Conservation (phyloP, 1,284 basidiomycete genomes). For the Naganishia cerealis region DNA sequence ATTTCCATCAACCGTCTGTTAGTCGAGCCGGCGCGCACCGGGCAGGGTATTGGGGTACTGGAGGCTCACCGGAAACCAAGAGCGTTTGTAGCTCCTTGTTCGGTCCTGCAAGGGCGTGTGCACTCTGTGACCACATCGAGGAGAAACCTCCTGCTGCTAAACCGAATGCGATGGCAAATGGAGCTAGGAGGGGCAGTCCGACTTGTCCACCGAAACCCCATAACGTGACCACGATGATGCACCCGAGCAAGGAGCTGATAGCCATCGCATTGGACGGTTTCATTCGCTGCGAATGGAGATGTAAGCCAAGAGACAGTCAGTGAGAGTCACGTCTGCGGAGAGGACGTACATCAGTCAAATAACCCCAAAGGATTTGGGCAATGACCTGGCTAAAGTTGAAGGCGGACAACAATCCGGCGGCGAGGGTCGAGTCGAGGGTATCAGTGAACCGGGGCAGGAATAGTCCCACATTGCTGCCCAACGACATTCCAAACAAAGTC, state of each 20-base stretch:
- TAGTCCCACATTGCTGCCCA: conserved; percentile 37
- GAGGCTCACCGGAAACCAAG: conserved; percentile 36
- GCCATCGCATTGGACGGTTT: conserved; percentile 37
- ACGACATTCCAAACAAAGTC: not conserved
- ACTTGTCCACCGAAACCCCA: conserved; percentile 37
- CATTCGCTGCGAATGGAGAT: conserved; percentile 29
- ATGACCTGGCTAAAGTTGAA: conserved; percentile 39
- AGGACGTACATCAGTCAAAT: conserved; percentile 37
- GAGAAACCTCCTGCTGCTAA: conserved; percentile 38
- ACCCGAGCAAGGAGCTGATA: conserved; percentile 34
- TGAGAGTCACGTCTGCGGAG: too few species aligned
- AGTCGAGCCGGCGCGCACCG: not conserved
- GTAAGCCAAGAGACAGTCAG: not conserved
- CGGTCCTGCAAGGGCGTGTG: conserved; percentile 36
- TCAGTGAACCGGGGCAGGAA: conserved; percentile 40
- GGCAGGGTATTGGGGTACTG: not conserved
- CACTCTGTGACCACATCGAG: conserved; percentile 39
- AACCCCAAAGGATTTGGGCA: conserved; percentile 39
- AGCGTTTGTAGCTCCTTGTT: conserved; percentile 38
- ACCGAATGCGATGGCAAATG: conserved; percentile 37
- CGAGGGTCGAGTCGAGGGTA: conserved; percentile 34
- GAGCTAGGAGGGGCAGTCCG: conserved; percentile 36
- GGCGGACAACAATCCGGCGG: conserved; percentile 37
- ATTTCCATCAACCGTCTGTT: not conserved
- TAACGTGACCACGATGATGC: conserved; percentile 34